phyloP scores from a whole-genome alignment of 805 yeast genomes.

The Kodamaea neixiangensis region DNA sequence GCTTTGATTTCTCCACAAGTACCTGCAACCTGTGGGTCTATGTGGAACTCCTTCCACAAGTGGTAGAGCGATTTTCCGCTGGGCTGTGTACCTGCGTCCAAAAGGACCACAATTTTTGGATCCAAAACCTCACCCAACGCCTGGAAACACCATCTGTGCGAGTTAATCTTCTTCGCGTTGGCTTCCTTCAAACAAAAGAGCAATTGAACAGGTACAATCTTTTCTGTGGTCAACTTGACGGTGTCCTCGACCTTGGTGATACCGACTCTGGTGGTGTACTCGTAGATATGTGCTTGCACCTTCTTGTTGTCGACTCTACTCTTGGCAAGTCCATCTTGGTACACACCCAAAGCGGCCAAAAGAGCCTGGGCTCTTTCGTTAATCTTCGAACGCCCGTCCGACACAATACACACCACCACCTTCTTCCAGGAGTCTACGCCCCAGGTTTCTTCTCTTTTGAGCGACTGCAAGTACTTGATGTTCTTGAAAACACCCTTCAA shows the following conservation, averaged over 20 bases:
- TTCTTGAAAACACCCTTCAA: conserved; percentile 66
- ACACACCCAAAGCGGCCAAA: conserved; percentile 64
- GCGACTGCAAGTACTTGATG: conserved; percentile 55
- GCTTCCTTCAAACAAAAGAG: conserved; percentile 62
- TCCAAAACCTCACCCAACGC: conserved; percentile 58
- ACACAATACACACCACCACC: conserved; percentile 60
- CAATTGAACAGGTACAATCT: conserved; percentile 63
- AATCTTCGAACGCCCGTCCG: conserved; percentile 67
- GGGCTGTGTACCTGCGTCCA: conserved; percentile 70
- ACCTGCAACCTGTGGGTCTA: conserved; percentile 61
- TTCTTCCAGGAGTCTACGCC: conserved; percentile 58
- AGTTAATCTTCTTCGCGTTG: conserved; percentile 64
- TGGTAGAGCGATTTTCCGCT: conserved; percentile 55
- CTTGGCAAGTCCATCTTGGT: conserved; percentile 67
- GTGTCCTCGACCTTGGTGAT: conserved; percentile 52
- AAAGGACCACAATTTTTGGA: conserved; percentile 56
- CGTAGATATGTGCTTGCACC: conserved; percentile 66
- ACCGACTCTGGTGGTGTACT: conserved; percentile 62
- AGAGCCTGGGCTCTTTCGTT: conserved; percentile 63
- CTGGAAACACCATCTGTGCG: conserved; percentile 71
- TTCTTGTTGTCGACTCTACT: conserved; percentile 58
- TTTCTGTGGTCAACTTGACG: conserved; percentile 51
- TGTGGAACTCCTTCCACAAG: conserved; percentile 64
- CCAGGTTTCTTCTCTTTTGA: conserved; percentile 50
- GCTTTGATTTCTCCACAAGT: conserved; percentile 76